Evolutionary conservation across 345 rosid species (phyloP).

Genomic region (Bruguiera gymnorhiza): DNA sequence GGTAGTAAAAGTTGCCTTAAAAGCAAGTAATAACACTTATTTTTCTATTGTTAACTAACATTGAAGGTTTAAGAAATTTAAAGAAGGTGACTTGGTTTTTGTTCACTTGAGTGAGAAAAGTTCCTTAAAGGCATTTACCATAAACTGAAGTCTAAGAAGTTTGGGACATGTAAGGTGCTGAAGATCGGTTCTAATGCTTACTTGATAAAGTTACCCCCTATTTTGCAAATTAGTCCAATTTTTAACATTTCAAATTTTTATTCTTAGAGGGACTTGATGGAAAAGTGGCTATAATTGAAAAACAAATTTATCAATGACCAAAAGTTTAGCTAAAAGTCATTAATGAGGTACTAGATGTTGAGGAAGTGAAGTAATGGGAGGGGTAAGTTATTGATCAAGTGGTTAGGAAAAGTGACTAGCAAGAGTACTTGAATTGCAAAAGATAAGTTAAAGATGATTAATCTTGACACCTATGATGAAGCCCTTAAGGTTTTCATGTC

Average conservation of each 20-base stretch:
- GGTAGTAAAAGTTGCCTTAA: background rate
- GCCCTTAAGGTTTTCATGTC: no score
- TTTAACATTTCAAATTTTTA: background rate
- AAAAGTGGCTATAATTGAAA: background rate
- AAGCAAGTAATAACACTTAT: background rate
- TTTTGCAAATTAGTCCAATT: background rate
- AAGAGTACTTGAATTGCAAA: no score
- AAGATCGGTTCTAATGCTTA: slow-evolving; percentile 4
- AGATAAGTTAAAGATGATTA: no score
- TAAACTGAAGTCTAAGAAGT: background rate
- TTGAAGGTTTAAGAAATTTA: background rate
- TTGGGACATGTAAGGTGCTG: slow-evolving; percentile 2
- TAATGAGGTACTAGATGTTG: no score
- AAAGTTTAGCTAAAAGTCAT: background rate
- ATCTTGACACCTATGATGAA: no score
- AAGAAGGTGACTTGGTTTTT: background rate
- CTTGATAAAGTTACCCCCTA: background rate
- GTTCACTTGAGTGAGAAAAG: background rate
- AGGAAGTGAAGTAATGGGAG: no score
- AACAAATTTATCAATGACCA: background rate
- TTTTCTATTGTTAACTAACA: background rate
- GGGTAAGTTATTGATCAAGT: no score
- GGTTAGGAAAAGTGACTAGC: no score
- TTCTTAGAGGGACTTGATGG: slow-evolving; percentile 6
- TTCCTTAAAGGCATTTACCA: background rate